Percentiles rank a stretch among this genome's conserved stretches.
These are phyloP conservation scores for Carnegiea gigantea DNA, from an alignment of 179 eudicot genomes.

Conservation along the genomic window DNA sequence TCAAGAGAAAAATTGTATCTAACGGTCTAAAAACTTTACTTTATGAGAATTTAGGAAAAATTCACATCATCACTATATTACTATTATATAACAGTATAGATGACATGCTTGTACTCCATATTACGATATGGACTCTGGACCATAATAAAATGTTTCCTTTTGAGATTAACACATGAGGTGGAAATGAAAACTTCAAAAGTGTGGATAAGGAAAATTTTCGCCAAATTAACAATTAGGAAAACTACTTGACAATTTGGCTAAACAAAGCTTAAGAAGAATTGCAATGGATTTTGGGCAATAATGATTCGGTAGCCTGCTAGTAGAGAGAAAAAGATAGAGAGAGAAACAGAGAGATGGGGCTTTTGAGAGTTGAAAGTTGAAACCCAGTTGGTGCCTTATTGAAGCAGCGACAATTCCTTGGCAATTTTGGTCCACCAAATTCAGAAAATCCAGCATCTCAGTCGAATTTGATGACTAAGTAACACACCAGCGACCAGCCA, in stretches of 20 bases:
- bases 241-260: neutral
- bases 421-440: neutral
- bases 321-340: neutral
- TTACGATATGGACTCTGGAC: too few relatives aligned
- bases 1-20: too few relatives aligned
- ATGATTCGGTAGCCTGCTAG: neutral
- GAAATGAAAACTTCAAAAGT: neutral
- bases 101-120: too few relatives aligned
- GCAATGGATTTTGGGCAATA: constrained; percentile 2
- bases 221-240: neutral
- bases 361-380: neutral
- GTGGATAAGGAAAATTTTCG: neutral
- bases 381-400: neutral
- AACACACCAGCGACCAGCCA: neutral
- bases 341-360: neutral
- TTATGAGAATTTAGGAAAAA: too few relatives aligned
- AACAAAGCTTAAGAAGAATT: neutral
- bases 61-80: too few relatives aligned
- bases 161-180: too few relatives aligned
- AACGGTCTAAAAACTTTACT: too few relatives aligned
- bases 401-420: neutral
- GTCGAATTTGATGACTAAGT: neutral
- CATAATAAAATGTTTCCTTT: too few relatives aligned
- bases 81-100: too few relatives aligned
- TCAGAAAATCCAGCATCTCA: neutral